Conservation (phyloP, 2,329 filamentous ascomycete genomes). For the Leptographium wingfieldii region DNA sequence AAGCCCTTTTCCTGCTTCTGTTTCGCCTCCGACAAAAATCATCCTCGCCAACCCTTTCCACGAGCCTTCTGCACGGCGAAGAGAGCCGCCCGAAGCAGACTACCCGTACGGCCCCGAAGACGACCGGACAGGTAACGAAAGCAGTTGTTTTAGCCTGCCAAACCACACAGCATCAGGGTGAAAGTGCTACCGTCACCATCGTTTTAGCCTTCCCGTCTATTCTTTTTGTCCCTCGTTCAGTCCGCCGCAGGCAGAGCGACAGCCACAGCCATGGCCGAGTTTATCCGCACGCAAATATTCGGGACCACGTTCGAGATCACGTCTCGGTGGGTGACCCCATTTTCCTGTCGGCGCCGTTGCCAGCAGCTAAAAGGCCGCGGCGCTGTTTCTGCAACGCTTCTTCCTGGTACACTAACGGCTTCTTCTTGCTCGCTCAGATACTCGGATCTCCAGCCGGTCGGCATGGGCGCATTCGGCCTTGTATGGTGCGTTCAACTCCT, state of each 20-base stretch:
- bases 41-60: neutral
- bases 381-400: too few relatives aligned
- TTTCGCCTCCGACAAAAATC: neutral
- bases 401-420: too few relatives aligned
- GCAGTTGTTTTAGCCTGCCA: too few relatives aligned
- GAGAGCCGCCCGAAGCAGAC: too few relatives aligned
- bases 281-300: conserved; percentile 98
- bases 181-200: too few relatives aligned
- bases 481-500: conserved; percentile 55
- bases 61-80: neutral
- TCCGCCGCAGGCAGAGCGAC: neutral
- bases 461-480: conserved; percentile 97
- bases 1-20: neutral
- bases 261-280: conserved; percentile 73
- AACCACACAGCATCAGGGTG: too few relatives aligned
- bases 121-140: too few relatives aligned
- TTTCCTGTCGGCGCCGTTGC: neutral
- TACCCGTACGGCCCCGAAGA: too few relatives aligned
- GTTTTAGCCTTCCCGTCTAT: neutral
- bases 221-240: neutral
- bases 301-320: conserved; percentile 99
- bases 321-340: conserved; percentile 54
- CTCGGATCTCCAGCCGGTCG: conserved; percentile 93
- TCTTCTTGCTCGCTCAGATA: conserved; percentile 45
- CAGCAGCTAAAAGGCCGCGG: neutral